These are phyloP conservation scores for Macrolepiota fuliginosa DNA, from an alignment of 768 basidiomycete species.

Conservation along the genomic window DNA sequence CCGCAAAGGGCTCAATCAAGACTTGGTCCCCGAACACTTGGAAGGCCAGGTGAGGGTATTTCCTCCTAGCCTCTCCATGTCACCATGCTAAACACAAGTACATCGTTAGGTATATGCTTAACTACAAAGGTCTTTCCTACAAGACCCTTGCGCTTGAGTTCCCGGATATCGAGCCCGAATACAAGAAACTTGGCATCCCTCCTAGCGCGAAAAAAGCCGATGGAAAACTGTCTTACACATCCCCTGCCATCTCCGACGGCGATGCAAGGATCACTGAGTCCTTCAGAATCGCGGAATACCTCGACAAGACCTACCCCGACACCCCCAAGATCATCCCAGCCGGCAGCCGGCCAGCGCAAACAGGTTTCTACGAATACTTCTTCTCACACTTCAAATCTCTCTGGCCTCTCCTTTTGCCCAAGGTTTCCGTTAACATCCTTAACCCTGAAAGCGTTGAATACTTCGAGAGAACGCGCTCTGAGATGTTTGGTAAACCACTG, in stretches of 20 bases:
- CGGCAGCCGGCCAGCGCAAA: slow-evolving; percentile 36
- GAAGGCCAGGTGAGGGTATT: slow-evolving; percentile 24
- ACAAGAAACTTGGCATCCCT: slow-evolving; percentile 32
- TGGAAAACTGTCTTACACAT: slow-evolving; percentile 36
- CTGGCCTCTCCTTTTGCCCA: slow-evolving; percentile 6
- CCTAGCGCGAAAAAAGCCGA: slow-evolving; percentile 32
- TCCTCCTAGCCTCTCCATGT: not conserved
- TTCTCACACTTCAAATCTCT: slow-evolving; percentile 15
- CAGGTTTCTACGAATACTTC: slow-evolving; percentile 29
- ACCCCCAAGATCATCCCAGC: slow-evolving; percentile 27
- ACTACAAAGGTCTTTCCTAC: slow-evolving; percentile 37
- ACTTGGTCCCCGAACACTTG: slow-evolving; percentile 32
- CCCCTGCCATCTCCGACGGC: slow-evolving; percentile 50
- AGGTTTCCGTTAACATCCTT: slow-evolving; percentile 13
- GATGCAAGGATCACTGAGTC: slow-evolving; percentile 44
- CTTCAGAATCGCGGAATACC: slow-evolving; percentile 43
- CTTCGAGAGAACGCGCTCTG: slow-evolving; percentile 36
- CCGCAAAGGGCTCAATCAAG: slow-evolving; percentile 19
- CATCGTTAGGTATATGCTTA: slow-evolving; percentile 27
- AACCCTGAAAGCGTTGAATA: slow-evolving; percentile 22
- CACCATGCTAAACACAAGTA: not conserved
- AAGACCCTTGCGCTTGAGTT: slow-evolving; percentile 52
- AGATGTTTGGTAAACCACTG: slow-evolving; percentile 28
- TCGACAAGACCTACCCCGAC: slow-evolving; percentile 47
- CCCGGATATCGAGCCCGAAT: slow-evolving; percentile 40